Conservation (phyloP, 495 filamentous ascomycete species). For the Aspergillus panamensis region DNA sequence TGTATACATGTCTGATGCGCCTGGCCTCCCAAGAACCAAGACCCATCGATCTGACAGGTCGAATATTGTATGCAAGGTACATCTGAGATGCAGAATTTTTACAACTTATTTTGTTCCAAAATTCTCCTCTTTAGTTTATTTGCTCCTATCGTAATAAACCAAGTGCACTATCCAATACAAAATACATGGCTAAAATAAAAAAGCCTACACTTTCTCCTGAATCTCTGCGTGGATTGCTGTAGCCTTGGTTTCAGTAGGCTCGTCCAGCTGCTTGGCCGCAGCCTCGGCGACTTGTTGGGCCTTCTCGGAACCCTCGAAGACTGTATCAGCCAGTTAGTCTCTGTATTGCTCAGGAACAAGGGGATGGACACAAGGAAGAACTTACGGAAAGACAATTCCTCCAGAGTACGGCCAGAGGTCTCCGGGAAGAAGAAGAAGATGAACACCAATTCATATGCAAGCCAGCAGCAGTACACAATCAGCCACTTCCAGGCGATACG, state of each 20-base stretch:
- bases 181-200: background rate
- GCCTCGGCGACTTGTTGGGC: constrained; percentile 44
- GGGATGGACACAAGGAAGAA: constrained; percentile 23
- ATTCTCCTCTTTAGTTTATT: background rate
- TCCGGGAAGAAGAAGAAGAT: constrained; percentile 65
- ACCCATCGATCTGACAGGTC: no score
- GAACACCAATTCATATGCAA: constrained; percentile 54
- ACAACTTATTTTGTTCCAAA: background rate
- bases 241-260: constrained; percentile 13
- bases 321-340: constrained; percentile 27
- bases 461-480: constrained; percentile 59
- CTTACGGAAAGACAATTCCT: constrained; percentile 63
- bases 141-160: background rate
- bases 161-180: background rate
- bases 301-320: constrained; percentile 52
- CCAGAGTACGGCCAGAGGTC: constrained; percentile 57
- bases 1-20: no score
- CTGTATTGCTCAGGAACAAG: background rate
- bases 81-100: background rate
- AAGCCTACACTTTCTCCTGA: constrained; percentile 1
- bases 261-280: constrained; percentile 42
- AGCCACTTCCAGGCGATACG: constrained; percentile 61
- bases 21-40: no score
- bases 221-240: constrained; percentile 7
- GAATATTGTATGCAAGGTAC: background rate